A percentile compares a stretch with the other conserved stretches of the same genome.
Evolutionary conservation across 2,329 filamentous ascomycete species (phyloP).

Genomic region (Lasiodiplodia theobromae): DNA sequence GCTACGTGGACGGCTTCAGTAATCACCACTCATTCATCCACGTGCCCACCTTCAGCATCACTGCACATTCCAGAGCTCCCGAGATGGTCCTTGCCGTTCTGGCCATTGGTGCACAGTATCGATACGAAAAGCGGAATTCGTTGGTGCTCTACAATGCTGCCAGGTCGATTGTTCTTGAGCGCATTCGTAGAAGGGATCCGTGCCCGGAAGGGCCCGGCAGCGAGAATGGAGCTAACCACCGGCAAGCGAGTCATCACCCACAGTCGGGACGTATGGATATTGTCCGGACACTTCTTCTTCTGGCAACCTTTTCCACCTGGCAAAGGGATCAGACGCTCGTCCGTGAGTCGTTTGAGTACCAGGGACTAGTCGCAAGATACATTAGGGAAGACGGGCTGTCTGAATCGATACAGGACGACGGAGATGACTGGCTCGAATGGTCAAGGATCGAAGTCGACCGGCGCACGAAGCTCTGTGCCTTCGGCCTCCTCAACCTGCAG

Average conservation of each 20-base stretch:
- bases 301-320: conserved; percentile 16
- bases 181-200: conserved; percentile 15
- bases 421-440: conserved; percentile 12
- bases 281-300: conserved; percentile 29
- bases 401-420: background rate
- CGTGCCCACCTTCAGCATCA: conserved; percentile 15
- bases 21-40: conserved; percentile 22
- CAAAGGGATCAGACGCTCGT: conserved; percentile 5
- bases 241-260: conserved; percentile 9
- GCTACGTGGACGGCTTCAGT: conserved; percentile 23
- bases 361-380: conserved; percentile 7
- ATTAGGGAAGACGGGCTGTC: conserved; percentile 15
- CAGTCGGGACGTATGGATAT: conserved; percentile 33
- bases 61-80: background rate
- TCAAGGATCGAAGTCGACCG: conserved; percentile 2
- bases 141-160: conserved; percentile 13
- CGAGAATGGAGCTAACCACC: conserved; percentile 30
- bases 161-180: conserved; percentile 6
- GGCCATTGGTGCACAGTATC: conserved; percentile 22
- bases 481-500: conserved; percentile 18
- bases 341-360: conserved; percentile 15
- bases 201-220: background rate
- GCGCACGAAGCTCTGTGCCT: conserved; percentile 17
- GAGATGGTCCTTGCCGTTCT: conserved; percentile 8
- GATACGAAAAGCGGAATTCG: conserved; percentile 11